Base-by-base conservation (phyloP, 2,329 filamentous ascomycete species). In the Macrophomina tecta region DNA sequence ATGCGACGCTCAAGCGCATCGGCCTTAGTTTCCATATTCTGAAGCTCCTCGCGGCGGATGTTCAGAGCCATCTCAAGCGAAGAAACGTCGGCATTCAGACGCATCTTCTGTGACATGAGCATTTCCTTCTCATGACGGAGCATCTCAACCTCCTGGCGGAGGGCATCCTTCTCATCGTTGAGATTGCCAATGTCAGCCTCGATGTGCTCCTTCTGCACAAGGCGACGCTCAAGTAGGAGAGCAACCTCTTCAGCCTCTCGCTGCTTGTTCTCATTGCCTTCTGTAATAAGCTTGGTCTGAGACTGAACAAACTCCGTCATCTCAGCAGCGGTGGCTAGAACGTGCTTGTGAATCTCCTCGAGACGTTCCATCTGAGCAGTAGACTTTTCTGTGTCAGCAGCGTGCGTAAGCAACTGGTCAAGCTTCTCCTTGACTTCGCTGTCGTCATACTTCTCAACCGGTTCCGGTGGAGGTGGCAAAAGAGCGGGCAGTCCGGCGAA, bases 1-100 rank as follows among this genome's bases (percentile, higher is more conserved):
- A 99, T 97, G 32, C 95, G 90, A 63, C 94, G 91, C 81, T 99
- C 95, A 30, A 99, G 84, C 3, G 89, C 87, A 77, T 97, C 93
- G 2, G 94, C 95, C 69, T 94, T 91, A 11, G 86, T 83, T 77
- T 98, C 94, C 91, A 99, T 97, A 32, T 91, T 86, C 53, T 92
- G 89, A 68, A 99, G 87, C 80, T 98, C 95, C 72, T 98, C 94
- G 52, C 92, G 91, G 65, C 95, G 91, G 66, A 98, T 89, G 18
- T 90, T 88, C 36, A 98, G 86, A 0, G 95, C 94, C 8, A 93
- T 98, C 76, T 98, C 93, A 1, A 99, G 86, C 8, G 93, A 92
- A 5, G 93, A 94, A 0, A 99, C 90, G 71, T 99, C 94, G 30
- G 92, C 93, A 9, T 89, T 89, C 34, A 97, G 84, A 66, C 90